Percentiles rank a stretch among this genome's conserved stretches.
phyloP scores from a whole-genome alignment of 2,329 filamentous ascomycete species.

The Parasarocladium wereldwijsianum region DNA sequence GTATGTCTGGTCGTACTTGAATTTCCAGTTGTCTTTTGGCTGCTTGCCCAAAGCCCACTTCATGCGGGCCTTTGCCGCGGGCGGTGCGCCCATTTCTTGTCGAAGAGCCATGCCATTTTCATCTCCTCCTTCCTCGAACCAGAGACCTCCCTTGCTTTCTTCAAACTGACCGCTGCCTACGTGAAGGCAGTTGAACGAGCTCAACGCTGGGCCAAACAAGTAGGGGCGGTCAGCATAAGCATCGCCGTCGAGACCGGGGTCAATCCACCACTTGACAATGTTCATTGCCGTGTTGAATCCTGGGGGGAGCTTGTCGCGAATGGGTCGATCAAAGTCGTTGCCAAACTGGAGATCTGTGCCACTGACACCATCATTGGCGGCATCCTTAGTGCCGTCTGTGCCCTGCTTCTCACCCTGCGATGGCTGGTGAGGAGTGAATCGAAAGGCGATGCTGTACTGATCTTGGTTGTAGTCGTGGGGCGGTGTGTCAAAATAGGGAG shows the following conservation, averaged over 20 bases:
- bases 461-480: constrained; percentile 53
- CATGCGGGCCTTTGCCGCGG: constrained; percentile 35
- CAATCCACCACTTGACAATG: constrained; percentile 80
- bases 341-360: constrained; percentile 74
- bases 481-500: constrained; percentile 61
- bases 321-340: constrained; percentile 88
- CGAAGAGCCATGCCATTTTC: constrained; percentile 35
- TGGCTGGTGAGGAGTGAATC: constrained; percentile 53
- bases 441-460: constrained; percentile 73
- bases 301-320: constrained; percentile 71
- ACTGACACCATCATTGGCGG: constrained; percentile 34
- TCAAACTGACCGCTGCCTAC: constrained; percentile 42
- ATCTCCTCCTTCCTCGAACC: constrained; percentile 53
- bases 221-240: constrained; percentile 76
- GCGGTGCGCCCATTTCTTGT: constrained; percentile 32
- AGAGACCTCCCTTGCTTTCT: constrained; percentile 32
- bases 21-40: constrained; percentile 37
- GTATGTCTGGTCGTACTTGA: constrained; percentile 37
- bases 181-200: constrained; percentile 63
- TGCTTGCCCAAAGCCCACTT: constrained; percentile 39
- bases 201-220: constrained; percentile 69
- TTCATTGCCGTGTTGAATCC: constrained; percentile 75
- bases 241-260: constrained; percentile 82
- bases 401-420: neutral
- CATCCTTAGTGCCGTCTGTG: constrained; percentile 7